Evolutionary conservation across 441 rosid species (phyloP).

Genomic region (Omphalea diandra): DNA sequence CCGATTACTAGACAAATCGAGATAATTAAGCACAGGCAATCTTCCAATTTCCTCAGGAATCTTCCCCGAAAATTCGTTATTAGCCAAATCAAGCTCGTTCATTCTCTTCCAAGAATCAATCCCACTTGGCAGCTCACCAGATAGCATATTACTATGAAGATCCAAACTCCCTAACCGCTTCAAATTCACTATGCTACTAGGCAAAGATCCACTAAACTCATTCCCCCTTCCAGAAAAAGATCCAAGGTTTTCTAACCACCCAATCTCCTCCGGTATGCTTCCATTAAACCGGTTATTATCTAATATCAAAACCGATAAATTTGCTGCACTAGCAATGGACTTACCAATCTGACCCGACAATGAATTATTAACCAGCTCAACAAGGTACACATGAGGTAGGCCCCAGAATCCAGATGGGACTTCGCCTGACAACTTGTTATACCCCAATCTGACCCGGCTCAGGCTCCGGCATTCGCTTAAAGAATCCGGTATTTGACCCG

Average conservation of each 20-base stretch:
- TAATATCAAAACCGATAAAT: slow-evolving; percentile 59
- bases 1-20: slow-evolving; percentile 71
- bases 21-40: slow-evolving; percentile 78
- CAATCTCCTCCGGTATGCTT: slow-evolving; percentile 67
- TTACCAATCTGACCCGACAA: slow-evolving; percentile 66
- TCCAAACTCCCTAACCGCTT: slow-evolving; percentile 61
- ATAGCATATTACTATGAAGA: slow-evolving; percentile 61
- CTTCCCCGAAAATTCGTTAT: slow-evolving; percentile 55
- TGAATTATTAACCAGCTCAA: slow-evolving; percentile 62
- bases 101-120: slow-evolving; percentile 72
- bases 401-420: slow-evolving; percentile 87
- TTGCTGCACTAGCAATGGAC: slow-evolving; percentile 56
- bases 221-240: slow-evolving; percentile 63
- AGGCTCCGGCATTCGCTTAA: slow-evolving; percentile 62
- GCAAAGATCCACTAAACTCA: slow-evolving; percentile 63
- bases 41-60: slow-evolving; percentile 68
- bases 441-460: slow-evolving; percentile 61
- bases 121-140: slow-evolving; percentile 65
- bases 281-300: slow-evolving; percentile 67
- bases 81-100: slow-evolving; percentile 73
- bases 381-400: slow-evolving; percentile 68
- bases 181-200: slow-evolving; percentile 56
- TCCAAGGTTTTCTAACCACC: slow-evolving; percentile 49
- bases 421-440: slow-evolving; percentile 70
- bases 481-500: slow-evolving; percentile 66